Conservation (phyloP, 2,329 filamentous ascomycete genomes). For the Nannizziopsis barbatae region DNA sequence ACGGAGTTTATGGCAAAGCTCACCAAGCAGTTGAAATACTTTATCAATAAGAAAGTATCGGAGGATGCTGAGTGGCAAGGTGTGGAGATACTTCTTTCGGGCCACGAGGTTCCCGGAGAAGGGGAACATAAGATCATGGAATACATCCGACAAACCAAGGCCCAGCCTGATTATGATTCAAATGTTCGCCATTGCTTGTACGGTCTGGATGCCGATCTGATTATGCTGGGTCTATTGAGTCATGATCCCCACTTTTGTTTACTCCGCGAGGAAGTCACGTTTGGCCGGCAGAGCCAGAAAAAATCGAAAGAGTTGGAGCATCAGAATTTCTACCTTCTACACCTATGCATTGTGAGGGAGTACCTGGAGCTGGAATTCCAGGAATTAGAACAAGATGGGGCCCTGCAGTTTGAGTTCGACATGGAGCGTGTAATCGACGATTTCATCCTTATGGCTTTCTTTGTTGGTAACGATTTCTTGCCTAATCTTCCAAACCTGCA, state of each 20-base stretch:
- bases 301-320: constrained; percentile 96
- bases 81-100: constrained; percentile 89
- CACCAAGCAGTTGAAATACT: constrained; percentile 89
- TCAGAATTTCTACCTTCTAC: constrained; percentile 96
- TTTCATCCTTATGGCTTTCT: constrained; percentile 99
- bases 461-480: constrained; percentile 97
- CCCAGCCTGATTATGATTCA: constrained; percentile 80
- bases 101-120: constrained; percentile 94
- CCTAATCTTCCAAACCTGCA: constrained; percentile 92
- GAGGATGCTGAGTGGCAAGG: constrained; percentile 97
- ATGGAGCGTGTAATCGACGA: constrained; percentile 97
- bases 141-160: constrained; percentile 95
- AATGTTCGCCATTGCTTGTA: constrained; percentile 96
- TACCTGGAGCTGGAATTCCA: constrained; percentile 96
- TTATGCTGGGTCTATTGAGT: constrained; percentile 94
- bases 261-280: constrained; percentile 93
- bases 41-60: constrained; percentile 96
- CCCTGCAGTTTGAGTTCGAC: constrained; percentile 69
- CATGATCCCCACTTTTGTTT: constrained; percentile 98
- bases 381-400: constrained; percentile 65
- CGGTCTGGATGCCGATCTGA: constrained; percentile 90
- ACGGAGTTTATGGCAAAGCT: constrained; percentile 98
- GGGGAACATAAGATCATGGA: constrained; percentile 99
- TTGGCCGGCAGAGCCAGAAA: constrained; percentile 72
- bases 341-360: constrained; percentile 93